phyloP scores from a whole-genome alignment of 1,284 basidiomycete genomes.

The Sphaerobolus stellatus region DNA sequence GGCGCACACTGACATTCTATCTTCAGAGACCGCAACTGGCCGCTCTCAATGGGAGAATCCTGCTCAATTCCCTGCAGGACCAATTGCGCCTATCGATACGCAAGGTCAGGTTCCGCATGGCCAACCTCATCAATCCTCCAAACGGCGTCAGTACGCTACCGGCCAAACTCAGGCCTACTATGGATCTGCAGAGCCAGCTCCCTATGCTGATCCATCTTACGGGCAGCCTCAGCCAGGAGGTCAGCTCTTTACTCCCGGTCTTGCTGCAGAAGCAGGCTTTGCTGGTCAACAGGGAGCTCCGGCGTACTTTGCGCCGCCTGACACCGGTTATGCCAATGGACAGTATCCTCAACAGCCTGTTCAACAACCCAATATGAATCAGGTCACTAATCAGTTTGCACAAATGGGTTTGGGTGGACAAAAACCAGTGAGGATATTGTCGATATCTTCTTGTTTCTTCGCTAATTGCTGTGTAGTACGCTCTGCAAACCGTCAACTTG shows the following conservation, averaged over 20 bases:
- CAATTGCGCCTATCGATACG: conserved; percentile 37
- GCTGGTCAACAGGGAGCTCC: conserved; percentile 50
- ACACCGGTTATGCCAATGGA: conserved; percentile 44
- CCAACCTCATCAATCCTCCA: conserved; percentile 38
- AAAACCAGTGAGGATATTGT: conserved; percentile 44
- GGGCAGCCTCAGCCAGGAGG: conserved; percentile 45
- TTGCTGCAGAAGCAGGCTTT: conserved; percentile 58
- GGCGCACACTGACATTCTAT: background rate
- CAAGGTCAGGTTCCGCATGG: conserved; percentile 42
- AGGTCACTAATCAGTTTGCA: conserved; percentile 81
- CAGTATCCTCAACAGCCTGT: conserved; percentile 45
- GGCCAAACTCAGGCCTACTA: conserved; percentile 88
- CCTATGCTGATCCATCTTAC: conserved; percentile 40
- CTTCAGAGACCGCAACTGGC: conserved; percentile 53
- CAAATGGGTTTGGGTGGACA: conserved; percentile 70
- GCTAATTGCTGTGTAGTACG: conserved; percentile 41
- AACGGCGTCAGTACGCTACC: conserved; percentile 87
- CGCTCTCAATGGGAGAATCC: conserved; percentile 69
- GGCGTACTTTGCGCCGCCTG: conserved; percentile 50
- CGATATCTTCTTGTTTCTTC: conserved; percentile 15
- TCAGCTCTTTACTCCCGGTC: conserved; percentile 86
- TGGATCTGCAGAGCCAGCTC: conserved; percentile 38
- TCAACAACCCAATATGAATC: conserved; percentile 45
- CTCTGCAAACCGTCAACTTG: conserved; percentile 82
- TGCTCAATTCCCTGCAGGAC: conserved; percentile 28